Evolutionary conservation across 306 rosid species (phyloP).

Genomic region (Cicer bijugum): DNA sequence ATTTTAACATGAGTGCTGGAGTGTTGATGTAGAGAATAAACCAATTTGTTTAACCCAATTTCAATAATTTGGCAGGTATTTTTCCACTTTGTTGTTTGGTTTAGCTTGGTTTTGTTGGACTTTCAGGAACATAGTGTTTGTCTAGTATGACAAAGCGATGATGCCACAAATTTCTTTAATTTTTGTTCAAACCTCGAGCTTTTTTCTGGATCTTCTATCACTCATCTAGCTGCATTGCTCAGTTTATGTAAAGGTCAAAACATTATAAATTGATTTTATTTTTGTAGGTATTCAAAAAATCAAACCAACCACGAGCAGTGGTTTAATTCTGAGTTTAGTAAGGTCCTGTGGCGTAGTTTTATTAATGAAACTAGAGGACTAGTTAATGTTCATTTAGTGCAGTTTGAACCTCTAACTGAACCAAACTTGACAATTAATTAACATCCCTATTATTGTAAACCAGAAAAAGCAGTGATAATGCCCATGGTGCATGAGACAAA

Average conservation of each 20-base stretch:
- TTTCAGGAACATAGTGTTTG: not conserved
- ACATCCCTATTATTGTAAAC: not conserved
- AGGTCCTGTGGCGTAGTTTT: constrained; percentile 11
- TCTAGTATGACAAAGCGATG: constrained; percentile 10
- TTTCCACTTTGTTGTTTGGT: not conserved
- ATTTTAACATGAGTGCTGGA: not conserved
- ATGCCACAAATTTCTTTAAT: not conserved
- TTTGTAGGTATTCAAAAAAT: not conserved
- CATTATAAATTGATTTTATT: constrained; percentile 17
- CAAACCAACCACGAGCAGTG: not conserved
- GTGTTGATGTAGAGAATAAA: constrained; percentile 7
- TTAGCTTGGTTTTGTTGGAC: constrained; percentile 14
- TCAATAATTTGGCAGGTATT: not conserved
- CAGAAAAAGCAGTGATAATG: not conserved
- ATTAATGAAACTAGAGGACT: constrained; percentile 20
- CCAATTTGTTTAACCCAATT: not conserved
- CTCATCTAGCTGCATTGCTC: not conserved
- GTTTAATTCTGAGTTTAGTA: constrained; percentile 2
- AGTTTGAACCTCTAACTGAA: constrained; percentile 25
- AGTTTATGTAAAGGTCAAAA: constrained; percentile 19
- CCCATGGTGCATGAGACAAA: not conserved
- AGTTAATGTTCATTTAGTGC: constrained; percentile 8
- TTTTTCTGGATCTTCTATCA: not conserved
- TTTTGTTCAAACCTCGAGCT: constrained; percentile 3
- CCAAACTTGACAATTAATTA: not conserved